Base-by-base conservation (phyloP, 345 rosid genomes). In the Passiflora organensis region DNA sequence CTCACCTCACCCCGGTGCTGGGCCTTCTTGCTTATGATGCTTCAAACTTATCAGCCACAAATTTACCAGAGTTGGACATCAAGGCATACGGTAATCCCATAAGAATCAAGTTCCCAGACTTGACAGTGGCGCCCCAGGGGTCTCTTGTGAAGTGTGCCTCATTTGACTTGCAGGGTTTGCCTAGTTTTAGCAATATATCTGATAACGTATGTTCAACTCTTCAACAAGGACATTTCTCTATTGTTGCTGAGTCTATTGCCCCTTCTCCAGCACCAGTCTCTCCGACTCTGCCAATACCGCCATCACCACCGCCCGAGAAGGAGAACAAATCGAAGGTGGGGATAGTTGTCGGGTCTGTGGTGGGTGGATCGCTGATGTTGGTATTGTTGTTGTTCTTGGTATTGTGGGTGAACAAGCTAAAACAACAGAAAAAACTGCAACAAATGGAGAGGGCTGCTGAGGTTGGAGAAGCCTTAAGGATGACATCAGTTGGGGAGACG, bases 361-460 rank as follows among this genome's bases (percentile, higher is more conserved):
- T 82, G 12, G 95, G 99, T 22, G 96, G 95, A 58, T 28, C 86
- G 58, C 39, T 75, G 45, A 46, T 89, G 34, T 32, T 87, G 39
- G 76, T 62, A 51, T 63, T 89, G 54, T 59, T 85, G 55, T 58
- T 65, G 55, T 68, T 79, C 49, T 47, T 87, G 11, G 73, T 79
- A 2, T 19, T 80, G 54, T 73, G 97, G 80, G 72, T 71, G 46
- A 74, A 66, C 38, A 82, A 78, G 42, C 75, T 78, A 63, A 86
- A 83, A 78, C 67, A 69, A 41, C 70, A 63, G 43, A 86, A 80
- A 80, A 79, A 64, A 66, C 72, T 89, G 80, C 83, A 76, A 49
- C 83, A 75, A 62, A 89, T 93, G 99, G 89, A 93, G 80, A 93
- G 67, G 71, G 97, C 91, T 56, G 95, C 97, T 24, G 99, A 93